Evolutionary conservation across 345 rosid genomes (phyloP).

Genomic region (Carallia brachiata): DNA sequence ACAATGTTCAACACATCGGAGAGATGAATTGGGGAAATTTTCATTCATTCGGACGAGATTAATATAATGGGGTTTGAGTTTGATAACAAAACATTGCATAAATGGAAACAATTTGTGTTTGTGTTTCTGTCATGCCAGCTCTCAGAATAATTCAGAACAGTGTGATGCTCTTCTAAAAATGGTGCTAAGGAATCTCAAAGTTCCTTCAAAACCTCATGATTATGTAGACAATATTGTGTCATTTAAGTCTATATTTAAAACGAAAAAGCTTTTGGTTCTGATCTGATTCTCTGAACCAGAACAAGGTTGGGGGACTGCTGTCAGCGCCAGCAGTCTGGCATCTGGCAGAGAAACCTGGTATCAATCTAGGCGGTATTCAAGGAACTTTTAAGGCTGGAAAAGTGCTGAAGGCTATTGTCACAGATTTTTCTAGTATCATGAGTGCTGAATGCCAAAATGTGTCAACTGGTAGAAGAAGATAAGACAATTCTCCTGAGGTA

Average conservation of each 20-base stretch:
- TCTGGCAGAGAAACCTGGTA: conserved; percentile 69
- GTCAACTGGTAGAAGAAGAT: conserved; percentile 44
- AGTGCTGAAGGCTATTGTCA: conserved; percentile 46
- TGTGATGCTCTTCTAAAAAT: conserved; percentile 70
- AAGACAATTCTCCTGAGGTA: conserved; percentile 70
- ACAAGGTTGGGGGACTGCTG: conserved; percentile 41
- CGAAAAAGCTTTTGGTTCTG: conserved; percentile 19
- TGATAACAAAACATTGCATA: too few relatives aligned
- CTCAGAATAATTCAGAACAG: not conserved
- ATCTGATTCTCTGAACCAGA: conserved; percentile 13
- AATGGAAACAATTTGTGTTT: not conserved
- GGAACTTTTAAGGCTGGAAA: conserved; percentile 76
- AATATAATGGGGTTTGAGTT: too few relatives aligned
- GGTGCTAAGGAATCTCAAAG: conserved; percentile 41
- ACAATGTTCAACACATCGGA: not conserved
- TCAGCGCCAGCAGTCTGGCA: conserved; percentile 71
- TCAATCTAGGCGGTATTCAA: conserved; percentile 50
- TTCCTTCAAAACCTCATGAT: not conserved
- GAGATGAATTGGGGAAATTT: not conserved
- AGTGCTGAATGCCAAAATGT: conserved; percentile 15
- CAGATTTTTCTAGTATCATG: conserved; percentile 28
- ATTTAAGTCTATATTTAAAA: conserved; percentile 8
- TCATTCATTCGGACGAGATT: too few relatives aligned
- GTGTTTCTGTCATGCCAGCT: not conserved
- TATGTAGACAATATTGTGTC: not conserved